Evolutionary conservation across 1,139 yeast genomes (phyloP).

Genomic region (Candida sp.): DNA sequence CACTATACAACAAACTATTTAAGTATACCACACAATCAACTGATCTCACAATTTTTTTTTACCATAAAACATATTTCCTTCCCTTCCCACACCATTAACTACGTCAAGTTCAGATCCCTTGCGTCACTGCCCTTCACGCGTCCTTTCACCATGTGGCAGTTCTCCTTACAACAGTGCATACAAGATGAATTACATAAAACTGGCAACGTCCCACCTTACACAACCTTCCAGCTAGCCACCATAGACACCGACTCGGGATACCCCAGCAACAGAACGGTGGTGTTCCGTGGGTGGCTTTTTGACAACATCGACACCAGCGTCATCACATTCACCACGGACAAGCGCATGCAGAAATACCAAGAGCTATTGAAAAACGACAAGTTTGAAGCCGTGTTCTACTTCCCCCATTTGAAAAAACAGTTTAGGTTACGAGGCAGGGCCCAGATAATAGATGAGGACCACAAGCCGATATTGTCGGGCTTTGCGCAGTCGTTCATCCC

Average conservation of each 20-base stretch:
- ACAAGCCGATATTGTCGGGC: conserved; percentile 38
- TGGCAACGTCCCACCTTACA: conserved; percentile 45
- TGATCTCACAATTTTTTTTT: neutral
- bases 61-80: neutral
- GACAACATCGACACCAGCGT: conserved; percentile 71
- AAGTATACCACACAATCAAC: neutral
- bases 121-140: neutral
- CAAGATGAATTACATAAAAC: conserved; percentile 13
- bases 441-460: conserved; percentile 41
- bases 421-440: conserved; percentile 75
- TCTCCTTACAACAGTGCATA: conserved; percentile 9
- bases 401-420: conserved; percentile 63
- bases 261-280: conserved; percentile 73
- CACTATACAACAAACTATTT: neutral
- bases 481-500: conserved; percentile 29
- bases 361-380: conserved; percentile 55
- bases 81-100: neutral
- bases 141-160: neutral
- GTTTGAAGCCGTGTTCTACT: conserved; percentile 81
- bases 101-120: neutral
- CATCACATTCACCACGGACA: conserved; percentile 73
- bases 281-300: conserved; percentile 77
- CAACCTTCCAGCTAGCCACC: conserved; percentile 72
- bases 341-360: conserved; percentile 64
- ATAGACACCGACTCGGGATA: conserved; percentile 53